Conservation (phyloP, 2,329 filamentous ascomycete genomes). For the Alternaria burnsii region DNA sequence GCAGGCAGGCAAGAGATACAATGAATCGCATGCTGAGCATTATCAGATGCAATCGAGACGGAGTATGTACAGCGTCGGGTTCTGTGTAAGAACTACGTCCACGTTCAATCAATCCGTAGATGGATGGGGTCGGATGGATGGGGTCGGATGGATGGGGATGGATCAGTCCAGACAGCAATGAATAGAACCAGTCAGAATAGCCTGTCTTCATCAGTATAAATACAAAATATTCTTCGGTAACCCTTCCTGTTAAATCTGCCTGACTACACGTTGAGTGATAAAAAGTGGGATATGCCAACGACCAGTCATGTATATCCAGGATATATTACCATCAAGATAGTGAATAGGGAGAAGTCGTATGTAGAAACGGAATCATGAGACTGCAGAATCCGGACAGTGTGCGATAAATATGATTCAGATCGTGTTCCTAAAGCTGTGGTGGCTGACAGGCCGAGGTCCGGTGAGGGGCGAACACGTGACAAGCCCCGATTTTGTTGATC, state of each 20-base stretch:
- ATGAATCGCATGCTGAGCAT: background rate
- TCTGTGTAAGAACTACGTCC: background rate
- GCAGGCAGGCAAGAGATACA: background rate
- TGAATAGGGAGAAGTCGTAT: background rate
- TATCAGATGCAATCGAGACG: rapidly evolving
- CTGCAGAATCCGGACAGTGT: background rate
- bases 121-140: background rate
- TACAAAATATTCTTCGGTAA: background rate
- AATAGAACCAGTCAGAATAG: background rate
- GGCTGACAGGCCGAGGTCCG: background rate
- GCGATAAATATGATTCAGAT: background rate
- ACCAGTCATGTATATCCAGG: background rate
- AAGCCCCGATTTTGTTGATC: background rate
- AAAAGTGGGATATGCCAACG: background rate
- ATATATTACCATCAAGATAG: background rate
- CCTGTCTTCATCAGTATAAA: background rate
- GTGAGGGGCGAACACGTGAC: background rate
- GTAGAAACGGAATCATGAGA: background rate
- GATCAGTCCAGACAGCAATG: background rate
- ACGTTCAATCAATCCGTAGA: background rate
- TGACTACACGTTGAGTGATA: background rate
- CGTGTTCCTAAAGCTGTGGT: background rate
- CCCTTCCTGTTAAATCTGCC: background rate
- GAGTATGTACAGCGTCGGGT: background rate
- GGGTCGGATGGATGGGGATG: background rate